Base-by-base conservation (phyloP, 2,329 filamentous ascomycete species). In the Sphaerulina musiva region DNA sequence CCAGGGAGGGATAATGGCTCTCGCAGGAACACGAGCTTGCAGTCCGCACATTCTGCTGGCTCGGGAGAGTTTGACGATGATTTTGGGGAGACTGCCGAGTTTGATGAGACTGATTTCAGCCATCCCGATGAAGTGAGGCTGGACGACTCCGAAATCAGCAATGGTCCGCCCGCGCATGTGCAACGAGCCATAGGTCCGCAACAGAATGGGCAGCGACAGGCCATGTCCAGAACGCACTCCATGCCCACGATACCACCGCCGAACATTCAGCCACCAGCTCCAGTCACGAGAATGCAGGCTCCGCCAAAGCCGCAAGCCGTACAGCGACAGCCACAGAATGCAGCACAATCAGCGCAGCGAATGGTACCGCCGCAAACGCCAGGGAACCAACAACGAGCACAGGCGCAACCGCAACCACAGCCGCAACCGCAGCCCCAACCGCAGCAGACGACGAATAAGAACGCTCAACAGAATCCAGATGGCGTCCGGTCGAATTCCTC, bases 91-190 rank as follows among this genome's bases (percentile, higher is more conserved):
- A 81, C 74, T 65, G 78, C 72, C 66, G 69, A 70, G 55, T 78
- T 72, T 66, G 76, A 87, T 58, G 81, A 85, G 29, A 84, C 74
- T 10, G 74, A 77, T 45, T 72, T 76, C 48, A 68, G 80, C 17
- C 84, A 90, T 64, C 86, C 87, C 3, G 87, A 93, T 67, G 88
- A 92, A 67, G 78, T 92, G n/a, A 72, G 79, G 31, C 70, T 91
- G 46, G 76, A 71, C 41, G 66, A 69, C 48, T 63, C 59, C 34
- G 62, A 56, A 8, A 56, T 59, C 2, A 55, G 49, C 44, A 45
- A 58, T 62, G 26, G 62, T 55, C 40, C 36, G 10, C 38, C 48
- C 10, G 42, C 54, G 9, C 66, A 65, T 32, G 60, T 57, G 38
- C 53, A 60, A 32, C 53, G 55, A 51, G 56, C 55, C 3, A 41